Evolutionary conservation across 2,329 filamentous ascomycete genomes (phyloP), one percentile per base, ranked within the genome.

Genomic region (Pseudocercospora musae): DNA sequence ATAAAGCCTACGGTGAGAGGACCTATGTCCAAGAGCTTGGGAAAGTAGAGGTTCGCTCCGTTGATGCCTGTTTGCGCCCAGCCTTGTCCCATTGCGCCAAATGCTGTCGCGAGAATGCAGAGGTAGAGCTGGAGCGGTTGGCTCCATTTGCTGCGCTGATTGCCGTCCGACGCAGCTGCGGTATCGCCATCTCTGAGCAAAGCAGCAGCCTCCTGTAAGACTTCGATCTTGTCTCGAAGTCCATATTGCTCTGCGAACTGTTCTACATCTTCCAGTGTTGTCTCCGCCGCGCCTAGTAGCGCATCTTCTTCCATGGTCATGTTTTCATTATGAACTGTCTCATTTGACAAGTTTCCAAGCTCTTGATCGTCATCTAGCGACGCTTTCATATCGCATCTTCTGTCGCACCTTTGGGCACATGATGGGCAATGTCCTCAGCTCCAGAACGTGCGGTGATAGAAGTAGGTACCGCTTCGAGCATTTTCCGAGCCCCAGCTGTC

Each of bases 61-160:
- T 74, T 74, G 23, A 66, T 67, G 10, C 68, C 71, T 20, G 70
- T 72, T 59, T 74, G 69, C 37, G 70, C 72, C 71, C 70, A 73
- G 21, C 72, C 72, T 64, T 73, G 71, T 13, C 63, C 54, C 48
- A 60, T 58, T 6, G 62, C 53, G 6, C 58, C 62, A 13, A 63
- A 44, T 20, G 53, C 53, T 25, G 54, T 53, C 23, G 50, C 54
- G 8, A 37, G 74, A n/a, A 78, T 74, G 46, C 79, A 65, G 62
- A 79, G 83, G 69, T 82, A 84, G 0, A 84, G 73, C 21, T 37
- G 50, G 13, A 23, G 27, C 8, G 57, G 59, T 21, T 61, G 59
- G 20, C 31, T 52, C 56, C 23, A 62, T 59, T 50, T 50, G 25
- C 25, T 48, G 4, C 18, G 33, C 21, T n/a, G 15, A 1, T 11